phyloP scores from a whole-genome alignment of 2,329 filamentous ascomycete species.

The Plectosphaerella plurivora region DNA sequence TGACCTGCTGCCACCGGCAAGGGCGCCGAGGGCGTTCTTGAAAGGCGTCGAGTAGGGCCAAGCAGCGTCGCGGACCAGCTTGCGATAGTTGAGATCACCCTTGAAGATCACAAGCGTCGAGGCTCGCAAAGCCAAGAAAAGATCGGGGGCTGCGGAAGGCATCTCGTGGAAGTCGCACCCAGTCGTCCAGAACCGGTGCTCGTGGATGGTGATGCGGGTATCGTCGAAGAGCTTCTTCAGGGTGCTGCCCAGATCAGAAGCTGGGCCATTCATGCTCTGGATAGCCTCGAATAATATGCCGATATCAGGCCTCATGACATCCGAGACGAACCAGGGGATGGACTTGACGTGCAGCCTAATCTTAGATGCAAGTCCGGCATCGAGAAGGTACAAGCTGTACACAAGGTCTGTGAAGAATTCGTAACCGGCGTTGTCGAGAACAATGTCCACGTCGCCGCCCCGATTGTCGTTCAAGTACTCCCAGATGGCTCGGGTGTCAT shows the following conservation, averaged over 20 bases:
- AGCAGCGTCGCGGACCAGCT: slow-evolving; percentile 58
- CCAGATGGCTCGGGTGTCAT: slow-evolving; percentile 48
- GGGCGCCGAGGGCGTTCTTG: slow-evolving; percentile 20
- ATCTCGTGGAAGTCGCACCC: slow-evolving; percentile 61
- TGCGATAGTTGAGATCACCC: slow-evolving; percentile 67
- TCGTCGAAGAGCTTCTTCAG: slow-evolving; percentile 1
- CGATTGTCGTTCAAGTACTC: slow-evolving; percentile 39
- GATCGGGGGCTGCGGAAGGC: slow-evolving; percentile 44
- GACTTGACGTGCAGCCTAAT: slow-evolving; percentile 64
- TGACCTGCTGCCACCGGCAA: neutral
- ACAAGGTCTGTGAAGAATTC: slow-evolving; percentile 67
- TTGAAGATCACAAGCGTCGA: slow-evolving; percentile 66
- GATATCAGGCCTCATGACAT: slow-evolving; percentile 62
- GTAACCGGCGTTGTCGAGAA: slow-evolving; percentile 70
- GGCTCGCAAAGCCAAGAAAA: slow-evolving; percentile 55
- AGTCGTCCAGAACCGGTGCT: slow-evolving; percentile 59
- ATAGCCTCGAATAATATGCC: slow-evolving; percentile 40
- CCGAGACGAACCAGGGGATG: slow-evolving; percentile 69
- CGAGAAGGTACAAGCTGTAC: slow-evolving; percentile 61
- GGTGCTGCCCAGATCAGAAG: neutral
- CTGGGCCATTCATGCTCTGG: neutral
- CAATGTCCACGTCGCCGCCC: slow-evolving; percentile 56
- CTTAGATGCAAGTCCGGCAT: slow-evolving; percentile 56
- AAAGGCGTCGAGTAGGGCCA: slow-evolving; percentile 64
- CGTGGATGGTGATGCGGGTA: slow-evolving; percentile 3